Percentiles rank a stretch among this genome's conserved stretches.
These are phyloP conservation scores for Colletotrichum chlorophyti DNA, from an alignment of 2,329 filamentous ascomycete species.

Conservation along the genomic window DNA sequence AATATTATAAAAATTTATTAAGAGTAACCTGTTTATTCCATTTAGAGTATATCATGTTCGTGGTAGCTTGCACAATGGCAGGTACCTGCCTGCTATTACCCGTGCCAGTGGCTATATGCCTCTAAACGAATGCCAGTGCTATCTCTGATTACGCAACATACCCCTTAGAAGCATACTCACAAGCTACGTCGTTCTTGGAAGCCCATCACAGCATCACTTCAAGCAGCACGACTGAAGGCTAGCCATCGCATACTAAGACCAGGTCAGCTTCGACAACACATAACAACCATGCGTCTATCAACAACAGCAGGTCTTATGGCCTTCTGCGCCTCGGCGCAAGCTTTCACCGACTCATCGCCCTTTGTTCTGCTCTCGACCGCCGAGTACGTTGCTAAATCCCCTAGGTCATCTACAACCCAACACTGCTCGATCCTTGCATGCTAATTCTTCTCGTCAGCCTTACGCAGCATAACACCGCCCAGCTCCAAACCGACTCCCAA, in stretches of 20 bases:
- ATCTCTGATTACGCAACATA: neutral
- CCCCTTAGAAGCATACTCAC: slow-evolving; percentile 1
- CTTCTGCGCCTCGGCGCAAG: slow-evolving; percentile 66
- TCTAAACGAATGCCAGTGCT: neutral
- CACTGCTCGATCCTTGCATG: neutral
- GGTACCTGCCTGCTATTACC: no score
- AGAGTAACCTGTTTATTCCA: no score
- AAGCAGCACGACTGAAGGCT: slow-evolving; percentile 11
- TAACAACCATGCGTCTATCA: slow-evolving; percentile 59
- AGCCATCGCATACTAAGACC: slow-evolving; percentile 23
- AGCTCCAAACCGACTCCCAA: slow-evolving; percentile 57
- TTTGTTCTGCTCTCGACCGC: slow-evolving; percentile 88
- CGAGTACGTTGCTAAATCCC: slow-evolving; percentile 62
- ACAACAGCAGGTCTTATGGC: slow-evolving; percentile 57
- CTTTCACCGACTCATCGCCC: slow-evolving; percentile 86
- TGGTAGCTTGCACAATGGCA: neutral
- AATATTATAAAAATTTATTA: no score
- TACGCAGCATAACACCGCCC: slow-evolving; percentile 41
- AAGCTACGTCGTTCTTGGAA: slow-evolving; percentile 10
- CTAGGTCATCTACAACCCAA: neutral
- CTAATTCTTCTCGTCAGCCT: slow-evolving; percentile 36
- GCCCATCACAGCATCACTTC: slow-evolving; percentile 4
- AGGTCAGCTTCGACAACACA: slow-evolving; percentile 15
- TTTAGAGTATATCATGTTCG: no score
- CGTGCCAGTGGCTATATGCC: neutral